phyloP scores from a whole-genome alignment of 106 monocot species.

The Amphibolis antarctica region DNA sequence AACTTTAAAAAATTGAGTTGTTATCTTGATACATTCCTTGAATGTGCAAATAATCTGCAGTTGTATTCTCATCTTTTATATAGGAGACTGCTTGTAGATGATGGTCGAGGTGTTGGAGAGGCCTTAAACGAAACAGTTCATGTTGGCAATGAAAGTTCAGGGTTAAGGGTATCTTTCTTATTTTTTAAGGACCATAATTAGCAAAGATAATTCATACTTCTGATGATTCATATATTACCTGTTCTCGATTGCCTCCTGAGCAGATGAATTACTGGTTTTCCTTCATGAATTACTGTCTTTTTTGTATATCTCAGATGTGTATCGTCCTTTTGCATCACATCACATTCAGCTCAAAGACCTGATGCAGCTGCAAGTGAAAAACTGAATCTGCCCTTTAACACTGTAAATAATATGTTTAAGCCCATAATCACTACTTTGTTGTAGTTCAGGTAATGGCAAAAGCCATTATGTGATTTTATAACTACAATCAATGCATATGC shows the following conservation, averaged over 20 bases:
- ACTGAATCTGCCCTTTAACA: too few relatives aligned
- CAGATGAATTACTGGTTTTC: not conserved
- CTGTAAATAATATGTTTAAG: too few relatives aligned
- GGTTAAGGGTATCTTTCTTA: slow-evolving; percentile 42
- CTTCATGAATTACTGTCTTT: not conserved
- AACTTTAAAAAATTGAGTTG: not conserved
- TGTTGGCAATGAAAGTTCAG: slow-evolving; percentile 35
- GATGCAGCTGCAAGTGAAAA: too few relatives aligned
- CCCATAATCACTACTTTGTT: too few relatives aligned
- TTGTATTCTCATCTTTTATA: not conserved
- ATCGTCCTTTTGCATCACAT: too few relatives aligned
- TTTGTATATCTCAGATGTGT: not conserved
- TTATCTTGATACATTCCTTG: too few relatives aligned
- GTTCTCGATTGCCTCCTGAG: not conserved
- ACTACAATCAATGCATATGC: too few relatives aligned
- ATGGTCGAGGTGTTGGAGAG: slow-evolving; percentile 85
- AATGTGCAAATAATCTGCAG: not conserved
- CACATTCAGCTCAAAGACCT: too few relatives aligned
- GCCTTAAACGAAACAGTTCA: slow-evolving; percentile 77
- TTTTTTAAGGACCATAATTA: not conserved
- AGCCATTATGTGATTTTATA: too few relatives aligned
- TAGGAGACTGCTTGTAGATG: slow-evolving; percentile 86
- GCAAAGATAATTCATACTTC: not conserved
- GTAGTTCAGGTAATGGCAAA: not conserved
- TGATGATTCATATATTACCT: not conserved